Percentiles rank a stretch among this genome's conserved stretches.
Conservation (phyloP, 352 stramenopile genomes). For the Pythium sukuiense region DNA sequence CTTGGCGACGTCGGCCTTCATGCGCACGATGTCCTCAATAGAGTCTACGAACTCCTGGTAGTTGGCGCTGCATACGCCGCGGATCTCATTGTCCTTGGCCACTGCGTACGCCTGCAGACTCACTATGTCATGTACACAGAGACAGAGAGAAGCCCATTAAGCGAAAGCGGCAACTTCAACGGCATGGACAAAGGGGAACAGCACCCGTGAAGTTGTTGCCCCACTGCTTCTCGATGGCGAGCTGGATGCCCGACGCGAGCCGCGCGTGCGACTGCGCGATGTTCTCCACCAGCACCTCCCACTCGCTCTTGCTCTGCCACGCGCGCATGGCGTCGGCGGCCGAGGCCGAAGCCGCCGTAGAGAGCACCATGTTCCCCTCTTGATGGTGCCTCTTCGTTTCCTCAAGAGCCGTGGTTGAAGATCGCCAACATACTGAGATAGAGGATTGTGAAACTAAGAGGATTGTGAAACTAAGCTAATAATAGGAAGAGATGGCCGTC, state of each 20-base stretch:
- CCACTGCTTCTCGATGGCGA: conserved; percentile 82
- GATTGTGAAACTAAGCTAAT: not conserved
- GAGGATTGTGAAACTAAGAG: no score
- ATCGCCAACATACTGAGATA: conserved; percentile 2
- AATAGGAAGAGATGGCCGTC: no score
- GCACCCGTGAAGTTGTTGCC: conserved; percentile 70
- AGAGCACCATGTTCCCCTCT: conserved; percentile 4
- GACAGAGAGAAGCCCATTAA: not conserved
- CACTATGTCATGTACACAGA: conserved; percentile 23
- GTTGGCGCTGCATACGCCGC: conserved; percentile 73
- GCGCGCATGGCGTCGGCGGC: conserved; percentile 16
- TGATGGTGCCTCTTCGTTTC: not conserved
- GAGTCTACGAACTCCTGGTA: conserved; percentile 82
- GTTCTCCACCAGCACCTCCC: conserved; percentile 77
- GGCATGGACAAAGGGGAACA: no score
- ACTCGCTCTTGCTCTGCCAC: conserved; percentile 78
- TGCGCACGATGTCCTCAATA: conserved; percentile 81
- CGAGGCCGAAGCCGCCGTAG: not conserved
- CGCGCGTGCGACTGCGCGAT: conserved; percentile 75
- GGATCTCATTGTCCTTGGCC: conserved; percentile 73
- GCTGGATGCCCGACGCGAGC: conserved; percentile 68
- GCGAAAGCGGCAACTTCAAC: no score
- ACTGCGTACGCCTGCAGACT: conserved; percentile 59
- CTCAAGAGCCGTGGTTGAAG: not conserved
- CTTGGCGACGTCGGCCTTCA: conserved; percentile 73